phyloP scores from a whole-genome alignment of 129 eudicot genomes.

The Logfia minima region DNA sequence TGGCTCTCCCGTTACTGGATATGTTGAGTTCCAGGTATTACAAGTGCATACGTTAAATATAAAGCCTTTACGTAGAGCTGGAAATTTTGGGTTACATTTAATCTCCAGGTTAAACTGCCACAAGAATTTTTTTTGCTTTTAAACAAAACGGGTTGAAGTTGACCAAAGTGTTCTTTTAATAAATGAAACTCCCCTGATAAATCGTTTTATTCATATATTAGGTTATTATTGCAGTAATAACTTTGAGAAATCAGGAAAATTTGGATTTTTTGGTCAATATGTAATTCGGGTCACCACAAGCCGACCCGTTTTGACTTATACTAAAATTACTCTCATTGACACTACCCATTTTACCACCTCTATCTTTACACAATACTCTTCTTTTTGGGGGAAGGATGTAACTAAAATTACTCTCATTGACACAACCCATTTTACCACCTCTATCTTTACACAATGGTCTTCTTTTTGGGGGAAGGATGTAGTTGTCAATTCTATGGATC shows the following conservation, averaged over 20 bases:
- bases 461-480: neutral
- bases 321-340: neutral
- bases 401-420: neutral
- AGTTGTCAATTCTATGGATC: neutral
- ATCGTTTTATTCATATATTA: neutral
- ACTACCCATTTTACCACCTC: neutral
- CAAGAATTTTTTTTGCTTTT: neutral
- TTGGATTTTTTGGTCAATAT: neutral
- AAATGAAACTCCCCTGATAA: neutral
- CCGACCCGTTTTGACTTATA: neutral
- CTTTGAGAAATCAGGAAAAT: neutral
- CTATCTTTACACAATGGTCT: neutral
- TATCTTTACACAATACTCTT: neutral
- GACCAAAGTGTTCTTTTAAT: neutral
- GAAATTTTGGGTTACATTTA: neutral
- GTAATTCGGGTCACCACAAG: neutral
- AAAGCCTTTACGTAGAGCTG: neutral
- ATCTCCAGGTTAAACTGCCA: neutral
- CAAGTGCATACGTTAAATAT: slow-evolving; percentile 9
- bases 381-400: neutral
- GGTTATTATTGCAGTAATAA: neutral
- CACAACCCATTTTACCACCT: neutral
- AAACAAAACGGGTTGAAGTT: neutral
- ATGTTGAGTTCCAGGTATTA: slow-evolving; percentile 86
- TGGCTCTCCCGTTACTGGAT: slow-evolving; percentile 79